Percentiles rank a stretch among this genome's conserved stretches.
Evolutionary conservation across 2,329 filamentous ascomycete genomes (phyloP).

Genomic region (Ceratocystis eucalypticola): DNA sequence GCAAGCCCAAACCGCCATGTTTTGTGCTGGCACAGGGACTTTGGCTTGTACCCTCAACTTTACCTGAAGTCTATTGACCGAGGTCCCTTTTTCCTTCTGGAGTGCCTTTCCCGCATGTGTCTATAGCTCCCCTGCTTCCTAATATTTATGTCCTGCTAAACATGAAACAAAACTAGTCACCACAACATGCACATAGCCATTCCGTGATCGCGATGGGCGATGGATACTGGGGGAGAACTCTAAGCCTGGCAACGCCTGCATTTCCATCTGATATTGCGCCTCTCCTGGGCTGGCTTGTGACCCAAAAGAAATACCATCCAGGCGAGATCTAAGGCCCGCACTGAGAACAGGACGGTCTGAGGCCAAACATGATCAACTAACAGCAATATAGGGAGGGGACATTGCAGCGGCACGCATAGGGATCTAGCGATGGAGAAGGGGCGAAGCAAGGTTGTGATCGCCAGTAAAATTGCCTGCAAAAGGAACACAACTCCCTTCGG

Average conservation of each 20-base stretch:
- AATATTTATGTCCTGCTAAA: not conserved
- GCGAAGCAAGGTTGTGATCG: slow-evolving; percentile 3
- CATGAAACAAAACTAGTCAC: slow-evolving; percentile 3
- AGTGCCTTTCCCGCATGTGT: not conserved
- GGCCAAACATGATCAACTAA: not conserved
- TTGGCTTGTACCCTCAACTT: not conserved
- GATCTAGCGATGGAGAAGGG: not conserved
- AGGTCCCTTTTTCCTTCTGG: not conserved
- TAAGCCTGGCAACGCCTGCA: not conserved
- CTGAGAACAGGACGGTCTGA: not conserved
- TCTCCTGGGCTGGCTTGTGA: not conserved
- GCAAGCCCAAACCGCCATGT: slow-evolving; percentile 2
- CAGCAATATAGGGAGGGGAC: not conserved
- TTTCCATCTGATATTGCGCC: slow-evolving; percentile 5
- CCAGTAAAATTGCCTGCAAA: not conserved
- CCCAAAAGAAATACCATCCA: not conserved
- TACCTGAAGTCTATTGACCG: not conserved
- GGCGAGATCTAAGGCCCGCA: not conserved
- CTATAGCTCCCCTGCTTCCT: not conserved
- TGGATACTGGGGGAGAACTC: not conserved
- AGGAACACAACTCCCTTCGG: not conserved
- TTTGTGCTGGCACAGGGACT: not conserved
- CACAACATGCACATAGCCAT: not conserved
- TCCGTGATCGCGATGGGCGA: not conserved
- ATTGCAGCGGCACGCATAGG: not conserved